Conservation (phyloP, 805 yeast genomes). For the Monosporozyma siamensis region DNA sequence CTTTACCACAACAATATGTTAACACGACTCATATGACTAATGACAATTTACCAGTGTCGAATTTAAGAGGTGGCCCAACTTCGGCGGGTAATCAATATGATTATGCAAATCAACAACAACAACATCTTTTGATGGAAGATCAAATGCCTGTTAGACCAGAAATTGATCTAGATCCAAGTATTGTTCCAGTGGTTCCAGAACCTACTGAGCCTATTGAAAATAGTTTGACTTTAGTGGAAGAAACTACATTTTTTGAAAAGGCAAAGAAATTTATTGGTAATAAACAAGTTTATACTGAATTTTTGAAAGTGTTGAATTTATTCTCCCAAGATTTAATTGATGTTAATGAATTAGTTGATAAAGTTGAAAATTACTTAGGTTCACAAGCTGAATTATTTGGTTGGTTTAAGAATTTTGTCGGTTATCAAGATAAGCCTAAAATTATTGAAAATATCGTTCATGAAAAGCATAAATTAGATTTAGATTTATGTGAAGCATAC, state of each 20-base stretch:
- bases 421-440: slow-evolving; percentile 75
- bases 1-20: slow-evolving; percentile 6
- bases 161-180: slow-evolving; percentile 46
- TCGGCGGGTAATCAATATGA: slow-evolving; percentile 9
- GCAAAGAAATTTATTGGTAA: slow-evolving; percentile 83
- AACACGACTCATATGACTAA: slow-evolving; percentile 15
- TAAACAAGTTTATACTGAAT: slow-evolving; percentile 86
- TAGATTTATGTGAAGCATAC: slow-evolving; percentile 83
- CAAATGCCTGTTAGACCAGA: slow-evolving; percentile 31
- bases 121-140: slow-evolving; percentile 8
- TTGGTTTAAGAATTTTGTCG: slow-evolving; percentile 91
- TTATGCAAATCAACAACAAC: slow-evolving; percentile 14
- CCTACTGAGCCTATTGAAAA: slow-evolving; percentile 55
- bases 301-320: slow-evolving; percentile 76
- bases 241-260: slow-evolving; percentile 82
- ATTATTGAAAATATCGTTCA: slow-evolving; percentile 78
- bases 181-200: slow-evolving; percentile 80
- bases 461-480: slow-evolving; percentile 85
- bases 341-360: slow-evolving; percentile 66
- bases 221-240: slow-evolving; percentile 63
- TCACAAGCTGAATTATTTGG: slow-evolving; percentile 65
- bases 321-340: slow-evolving; percentile 89
- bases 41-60: slow-evolving; percentile 30
- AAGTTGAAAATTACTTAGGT: slow-evolving; percentile 81
- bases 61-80: slow-evolving; percentile 12